These are phyloP conservation scores for Tuber aestivum DNA, from an alignment of 495 filamentous ascomycete species.

Conservation along the genomic window DNA sequence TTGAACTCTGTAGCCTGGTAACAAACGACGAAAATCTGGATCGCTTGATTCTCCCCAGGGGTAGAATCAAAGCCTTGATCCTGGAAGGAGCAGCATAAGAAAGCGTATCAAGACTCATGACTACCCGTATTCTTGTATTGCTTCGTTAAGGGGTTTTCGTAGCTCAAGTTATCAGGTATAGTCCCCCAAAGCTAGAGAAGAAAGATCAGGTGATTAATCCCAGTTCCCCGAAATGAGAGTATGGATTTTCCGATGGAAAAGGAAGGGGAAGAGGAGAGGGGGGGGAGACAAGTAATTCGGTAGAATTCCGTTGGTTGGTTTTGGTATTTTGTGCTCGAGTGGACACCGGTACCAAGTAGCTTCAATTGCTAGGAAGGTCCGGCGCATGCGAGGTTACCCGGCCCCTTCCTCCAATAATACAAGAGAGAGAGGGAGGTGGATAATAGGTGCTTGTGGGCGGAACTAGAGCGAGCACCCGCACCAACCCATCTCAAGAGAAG, in stretches of 20 bases:
- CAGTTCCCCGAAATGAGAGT: not conserved
- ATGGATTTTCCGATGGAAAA: not conserved
- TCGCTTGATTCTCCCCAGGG: constrained; percentile 75
- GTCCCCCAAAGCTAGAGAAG: not conserved
- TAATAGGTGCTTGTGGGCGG: no score
- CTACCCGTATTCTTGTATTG: constrained; percentile 14
- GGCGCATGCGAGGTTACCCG: not conserved
- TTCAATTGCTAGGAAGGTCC: not conserved
- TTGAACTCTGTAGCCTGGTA: constrained; percentile 66
- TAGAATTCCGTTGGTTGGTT: not conserved
- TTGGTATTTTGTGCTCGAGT: not conserved
- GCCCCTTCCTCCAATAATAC: not conserved
- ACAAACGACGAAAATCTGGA: constrained; percentile 75
- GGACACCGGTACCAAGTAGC: not conserved
- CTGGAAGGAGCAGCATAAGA: constrained; percentile 84
- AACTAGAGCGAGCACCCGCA: not conserved
- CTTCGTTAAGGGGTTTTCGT: not conserved
- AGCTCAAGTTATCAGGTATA: not conserved
- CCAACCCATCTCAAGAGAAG: not conserved
- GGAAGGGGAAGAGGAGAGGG: not conserved
- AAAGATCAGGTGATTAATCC: not conserved
- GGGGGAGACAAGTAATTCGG: not conserved
- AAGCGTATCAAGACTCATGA: constrained; percentile 77
- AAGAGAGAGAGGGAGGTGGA: not conserved
- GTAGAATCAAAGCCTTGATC: constrained; percentile 74